phyloP scores from a whole-genome alignment of 2,329 filamentous ascomycete genomes.

The Diplodia corticola region DNA sequence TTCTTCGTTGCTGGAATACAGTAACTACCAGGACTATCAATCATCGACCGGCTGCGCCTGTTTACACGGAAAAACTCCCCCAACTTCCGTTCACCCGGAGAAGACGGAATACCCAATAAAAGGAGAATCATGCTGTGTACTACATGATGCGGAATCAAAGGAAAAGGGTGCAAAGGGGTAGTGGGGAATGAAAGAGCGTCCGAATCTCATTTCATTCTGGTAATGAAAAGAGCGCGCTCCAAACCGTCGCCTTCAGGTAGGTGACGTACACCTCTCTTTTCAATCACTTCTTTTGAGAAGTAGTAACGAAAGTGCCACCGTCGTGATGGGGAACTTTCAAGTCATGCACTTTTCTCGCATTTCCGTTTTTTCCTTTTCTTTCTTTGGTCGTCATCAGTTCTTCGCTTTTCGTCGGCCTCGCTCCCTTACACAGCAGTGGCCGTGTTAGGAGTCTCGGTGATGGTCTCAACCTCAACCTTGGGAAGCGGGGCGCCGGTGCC shows the following conservation, averaged over 20 bases:
- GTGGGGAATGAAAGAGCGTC: not conserved
- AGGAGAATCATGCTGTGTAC: conserved; percentile 18
- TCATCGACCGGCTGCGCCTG: conserved; percentile 5
- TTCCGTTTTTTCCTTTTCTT: not conserved
- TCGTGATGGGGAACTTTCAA: not conserved
- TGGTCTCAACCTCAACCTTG: conserved; percentile 61
- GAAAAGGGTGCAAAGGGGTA: not conserved
- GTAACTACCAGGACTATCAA: conserved; percentile 8
- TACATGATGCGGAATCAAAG: conserved; percentile 1
- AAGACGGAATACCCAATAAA: not conserved
- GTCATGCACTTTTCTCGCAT: not conserved
- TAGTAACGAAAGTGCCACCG: not conserved
- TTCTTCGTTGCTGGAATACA: conserved; percentile 9
- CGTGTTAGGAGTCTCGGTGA: conserved; percentile 35
- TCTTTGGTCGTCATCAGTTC: not conserved
- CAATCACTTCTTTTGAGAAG: not conserved
- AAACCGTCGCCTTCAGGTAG: not conserved
- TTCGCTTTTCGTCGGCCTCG: not conserved
- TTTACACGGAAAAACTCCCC: not conserved
- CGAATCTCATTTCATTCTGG: not conserved
- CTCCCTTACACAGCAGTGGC: conserved; percentile 3
- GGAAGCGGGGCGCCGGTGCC: conserved; percentile 71
- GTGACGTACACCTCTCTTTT: not conserved
- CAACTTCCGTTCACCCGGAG: not conserved
- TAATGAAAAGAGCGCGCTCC: not conserved